phyloP scores from a whole-genome alignment of 148 eudicot species.

The Selenicereus undatus region DNA sequence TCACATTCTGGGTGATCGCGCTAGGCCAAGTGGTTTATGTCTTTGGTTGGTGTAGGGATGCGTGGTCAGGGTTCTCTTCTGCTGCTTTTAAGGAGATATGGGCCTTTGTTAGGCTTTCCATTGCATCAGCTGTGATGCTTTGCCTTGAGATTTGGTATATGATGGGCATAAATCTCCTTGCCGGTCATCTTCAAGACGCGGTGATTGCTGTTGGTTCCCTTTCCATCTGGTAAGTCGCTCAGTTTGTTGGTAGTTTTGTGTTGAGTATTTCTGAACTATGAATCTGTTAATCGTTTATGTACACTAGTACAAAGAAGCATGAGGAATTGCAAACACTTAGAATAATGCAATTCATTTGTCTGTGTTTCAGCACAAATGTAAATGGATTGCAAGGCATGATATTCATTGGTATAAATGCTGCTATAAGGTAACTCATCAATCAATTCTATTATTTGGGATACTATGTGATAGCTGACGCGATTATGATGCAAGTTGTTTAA shows the following conservation, averaged over 20 bases:
- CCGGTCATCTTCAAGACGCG: slow-evolving; percentile 62
- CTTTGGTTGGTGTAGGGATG: slow-evolving; percentile 65
- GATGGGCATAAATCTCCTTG: slow-evolving; percentile 59
- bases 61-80: slow-evolving; percentile 62
- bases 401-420: slow-evolving; percentile 80
- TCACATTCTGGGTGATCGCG: slow-evolving; percentile 43
- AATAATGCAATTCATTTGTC: background rate
- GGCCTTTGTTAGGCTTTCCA: slow-evolving; percentile 66
- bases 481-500: too few relatives aligned
- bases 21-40: slow-evolving; percentile 53
- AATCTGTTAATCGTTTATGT: too few relatives aligned
- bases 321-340: too few relatives aligned
- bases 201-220: slow-evolving; percentile 76
- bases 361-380: slow-evolving; percentile 54
- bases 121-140: slow-evolving; percentile 77
- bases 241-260: background rate
- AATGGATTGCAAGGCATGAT: slow-evolving; percentile 67
- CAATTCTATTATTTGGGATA: too few relatives aligned
- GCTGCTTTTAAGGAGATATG: slow-evolving; percentile 62
- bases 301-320: too few relatives aligned
- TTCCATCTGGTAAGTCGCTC: slow-evolving; percentile 62
- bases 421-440: slow-evolving; percentile 50
- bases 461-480: too few relatives aligned
- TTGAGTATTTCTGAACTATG: too few relatives aligned
- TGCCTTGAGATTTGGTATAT: slow-evolving; percentile 80